Conservation (phyloP, 2,329 filamentous ascomycete genomes). For the Knufia petricola region DNA sequence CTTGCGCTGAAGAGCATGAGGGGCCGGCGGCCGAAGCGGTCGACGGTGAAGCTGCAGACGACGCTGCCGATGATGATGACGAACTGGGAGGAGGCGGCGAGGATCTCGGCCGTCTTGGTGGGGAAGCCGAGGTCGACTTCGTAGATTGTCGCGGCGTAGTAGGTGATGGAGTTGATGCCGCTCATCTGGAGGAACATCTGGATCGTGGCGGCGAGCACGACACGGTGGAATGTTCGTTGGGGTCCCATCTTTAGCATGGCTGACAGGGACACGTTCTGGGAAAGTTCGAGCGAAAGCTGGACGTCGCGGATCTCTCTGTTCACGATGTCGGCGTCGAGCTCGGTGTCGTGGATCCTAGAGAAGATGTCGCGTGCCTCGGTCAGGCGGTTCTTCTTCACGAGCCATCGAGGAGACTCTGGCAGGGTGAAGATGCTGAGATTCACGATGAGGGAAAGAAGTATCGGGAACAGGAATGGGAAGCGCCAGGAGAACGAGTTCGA, state of each 20-base stretch:
- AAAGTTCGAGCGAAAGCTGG: not conserved
- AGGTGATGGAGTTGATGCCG: constrained; percentile 43
- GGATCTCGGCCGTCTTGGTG: constrained; percentile 38
- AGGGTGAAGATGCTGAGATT: constrained; percentile 23
- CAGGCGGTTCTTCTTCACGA: constrained; percentile 33
- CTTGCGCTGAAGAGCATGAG: constrained; percentile 34
- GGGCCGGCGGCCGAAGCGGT: constrained; percentile 35
- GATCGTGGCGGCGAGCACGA: constrained; percentile 30
- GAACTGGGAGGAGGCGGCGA: constrained; percentile 45
- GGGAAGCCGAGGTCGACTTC: constrained; percentile 36
- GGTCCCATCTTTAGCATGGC: constrained; percentile 14
- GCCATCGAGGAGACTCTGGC: constrained; percentile 36
- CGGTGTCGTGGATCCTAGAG: constrained; percentile 27
- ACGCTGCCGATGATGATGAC: constrained; percentile 34
- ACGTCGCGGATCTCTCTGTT: not conserved
- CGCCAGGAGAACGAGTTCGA: not conserved
- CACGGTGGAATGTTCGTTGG: constrained; percentile 28
- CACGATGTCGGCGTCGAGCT: not conserved
- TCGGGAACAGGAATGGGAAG: not conserved
- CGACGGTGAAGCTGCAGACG: constrained; percentile 41
- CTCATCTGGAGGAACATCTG: constrained; percentile 41
- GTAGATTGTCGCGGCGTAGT: constrained; percentile 41
- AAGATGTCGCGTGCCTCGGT: constrained; percentile 28
- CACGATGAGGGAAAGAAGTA: constrained; percentile 21
- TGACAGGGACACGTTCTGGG: constrained; percentile 27